Evolutionary conservation across 352 stramenopile species (phyloP), one percentile per base, ranked within the genome.

Genomic region (Phytopythium montanum): DNA sequence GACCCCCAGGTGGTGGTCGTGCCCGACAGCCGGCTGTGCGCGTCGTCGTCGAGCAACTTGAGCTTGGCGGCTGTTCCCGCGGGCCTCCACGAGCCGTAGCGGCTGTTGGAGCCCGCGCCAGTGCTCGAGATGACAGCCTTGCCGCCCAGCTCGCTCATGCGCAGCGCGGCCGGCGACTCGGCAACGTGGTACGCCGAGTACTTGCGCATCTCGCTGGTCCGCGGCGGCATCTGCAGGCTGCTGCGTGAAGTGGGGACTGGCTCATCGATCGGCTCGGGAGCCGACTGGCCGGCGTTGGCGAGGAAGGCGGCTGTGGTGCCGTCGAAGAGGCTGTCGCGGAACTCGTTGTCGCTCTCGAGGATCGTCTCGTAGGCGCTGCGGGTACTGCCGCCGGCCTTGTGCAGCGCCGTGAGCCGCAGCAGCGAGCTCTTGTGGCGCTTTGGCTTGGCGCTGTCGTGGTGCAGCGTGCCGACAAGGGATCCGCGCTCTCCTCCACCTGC

Each of bases 251-350:
- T 45, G 14, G 29, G 3, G 16, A 21, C 23, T 3, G 19, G 41
- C 36, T 7, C 41, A n/a, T 6, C n/a, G 41, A 36, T 23, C 19
- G 26, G 8, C 14, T n/a, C n/a, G n/a, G n/a, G 25, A 14, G 13
- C 31, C 25, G n/a, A n/a, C n/a, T n/a, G n/a, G 26, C 7, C 34
- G 53, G 18, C 14, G 38, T 39, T 39, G 21, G n/a, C 21, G 18
- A 59, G 38, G 39, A 73, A 71, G 18, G 61, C 69, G 23, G 61
- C 65, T 26, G 69, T 69, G 0, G 70, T 75, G 53, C 70, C 67
- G 23, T 78, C 70, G n/a, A 73, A 75, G 39, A 74, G 69, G 28
- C 66, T 75, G n/a, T 62, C 60, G 21, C 64, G 69, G 3, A 75
- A 33, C 33, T 73, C 70, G 33, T 55, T 59, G 44, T 57, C 52